Evolutionary conservation across 495 filamentous ascomycete species (phyloP), one percentile per base, ranked within the genome.

Genomic region (Hypoxylon cercidicola): DNA sequence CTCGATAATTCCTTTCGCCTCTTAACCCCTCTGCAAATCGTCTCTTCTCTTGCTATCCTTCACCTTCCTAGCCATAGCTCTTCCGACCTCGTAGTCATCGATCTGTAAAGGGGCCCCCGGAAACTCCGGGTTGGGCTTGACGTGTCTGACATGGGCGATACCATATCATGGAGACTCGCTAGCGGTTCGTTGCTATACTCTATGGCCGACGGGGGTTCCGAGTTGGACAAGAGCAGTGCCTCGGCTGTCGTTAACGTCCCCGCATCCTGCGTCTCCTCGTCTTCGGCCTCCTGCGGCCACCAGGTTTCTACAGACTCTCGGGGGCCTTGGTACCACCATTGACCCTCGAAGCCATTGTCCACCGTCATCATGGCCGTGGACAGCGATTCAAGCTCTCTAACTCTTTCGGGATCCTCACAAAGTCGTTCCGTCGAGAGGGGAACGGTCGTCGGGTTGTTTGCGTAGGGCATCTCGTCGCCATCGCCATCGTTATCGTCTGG

Each of bases 301-400:
- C 60, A 64, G 11, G 53, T 32, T 44, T 56, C 47, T 4, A 62
- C 59, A 2, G 69, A 50, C 57, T 77, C 70, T 1, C 77, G 62
- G 4, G 20, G 41, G 5, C 79, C 79, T 51, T 79, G 77, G 53
- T 80, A 76, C 80, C 80, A 81, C 80, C 80, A 81, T 65, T 81
- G 79, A 66, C 77, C 78, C 69, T 82, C 80, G 37, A 82, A 81
- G 10, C 80, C 80, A 54, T 82, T 81, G 62, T 84, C 83, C 7
- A 85, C 81, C 4, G 83, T 84, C 77, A 85, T 80, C 82, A 85
- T 82, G 21, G 83, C 83, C 21, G 75, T 75, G 15, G 80, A 80
- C 13, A 85, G 68, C 0, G 80, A 77, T 52, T 78, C 81, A 23
- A 84, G 72, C 18, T 85, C 80, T 64, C 23, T 72, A 37, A 23